Evolutionary conservation across 2,329 filamentous ascomycete species (phyloP).

Genomic region (Aspergillus tubingensis): DNA sequence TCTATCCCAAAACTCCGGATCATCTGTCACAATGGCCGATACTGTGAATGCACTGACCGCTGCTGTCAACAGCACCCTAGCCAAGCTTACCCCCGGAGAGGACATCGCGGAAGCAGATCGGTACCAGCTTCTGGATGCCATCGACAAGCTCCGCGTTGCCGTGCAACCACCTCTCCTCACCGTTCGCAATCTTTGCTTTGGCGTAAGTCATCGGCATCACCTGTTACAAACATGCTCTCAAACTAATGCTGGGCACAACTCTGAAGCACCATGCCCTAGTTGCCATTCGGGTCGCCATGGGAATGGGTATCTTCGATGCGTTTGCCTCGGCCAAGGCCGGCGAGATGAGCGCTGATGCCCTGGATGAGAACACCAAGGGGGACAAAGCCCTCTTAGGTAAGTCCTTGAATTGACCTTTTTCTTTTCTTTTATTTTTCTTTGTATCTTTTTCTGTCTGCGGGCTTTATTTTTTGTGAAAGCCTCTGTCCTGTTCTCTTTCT

Average conservation of each 20-base stretch:
- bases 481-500: too few relatives aligned
- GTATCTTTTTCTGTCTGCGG: too few relatives aligned
- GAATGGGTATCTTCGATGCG: conserved; percentile 27
- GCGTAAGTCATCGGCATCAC: not conserved
- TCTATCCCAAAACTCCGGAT: too few relatives aligned
- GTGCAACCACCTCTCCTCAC: conserved; percentile 14
- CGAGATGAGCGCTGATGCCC: conserved; percentile 16
- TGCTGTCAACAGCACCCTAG: conserved; percentile 9
- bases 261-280: conserved; percentile 12
- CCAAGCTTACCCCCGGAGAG: conserved; percentile 15
- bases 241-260: not conserved
- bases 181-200: conserved; percentile 11
- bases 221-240: too few relatives aligned
- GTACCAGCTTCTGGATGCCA: conserved; percentile 13
- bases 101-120: conserved; percentile 19
- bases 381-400: conserved; percentile 20
- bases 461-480: too few relatives aligned
- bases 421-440: too few relatives aligned
- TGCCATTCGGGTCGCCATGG: conserved; percentile 18
- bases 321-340: conserved; percentile 9
- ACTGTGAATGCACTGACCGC: not conserved
- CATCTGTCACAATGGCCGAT: too few relatives aligned
- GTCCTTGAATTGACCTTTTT: not conserved
- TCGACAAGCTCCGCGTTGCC: conserved; percentile 14
- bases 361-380: conserved; percentile 16